phyloP scores from a whole-genome alignment of 2,329 filamentous ascomycete genomes.

The Colletotrichum sp. region DNA sequence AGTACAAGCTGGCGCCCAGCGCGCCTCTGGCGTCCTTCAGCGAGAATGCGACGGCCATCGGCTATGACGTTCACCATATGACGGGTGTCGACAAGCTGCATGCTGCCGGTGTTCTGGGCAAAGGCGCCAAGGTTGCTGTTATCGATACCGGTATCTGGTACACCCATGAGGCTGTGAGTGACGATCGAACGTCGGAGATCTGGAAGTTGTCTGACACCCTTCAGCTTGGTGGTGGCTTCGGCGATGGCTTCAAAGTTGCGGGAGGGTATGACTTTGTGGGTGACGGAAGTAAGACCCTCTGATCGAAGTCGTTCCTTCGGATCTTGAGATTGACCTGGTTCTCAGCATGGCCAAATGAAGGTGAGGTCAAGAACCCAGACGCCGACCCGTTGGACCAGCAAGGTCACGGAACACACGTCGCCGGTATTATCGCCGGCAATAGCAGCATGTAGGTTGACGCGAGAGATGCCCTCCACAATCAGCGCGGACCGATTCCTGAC shows the following conservation, averaged over 20 bases:
- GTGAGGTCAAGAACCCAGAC: conserved; percentile 33
- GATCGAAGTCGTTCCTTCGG: conserved; percentile 14
- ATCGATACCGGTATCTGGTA: conserved; percentile 15
- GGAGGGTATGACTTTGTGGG: conserved; percentile 15
- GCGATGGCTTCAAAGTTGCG: conserved; percentile 13
- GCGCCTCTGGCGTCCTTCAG: not conserved
- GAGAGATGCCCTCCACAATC: not conserved
- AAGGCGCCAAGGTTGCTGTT: conserved; percentile 10
- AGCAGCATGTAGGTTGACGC: not conserved
- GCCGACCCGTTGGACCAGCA: conserved; percentile 38
- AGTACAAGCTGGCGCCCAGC: not conserved
- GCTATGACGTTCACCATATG: conserved; percentile 40
- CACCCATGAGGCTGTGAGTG: conserved; percentile 12
- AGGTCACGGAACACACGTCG: conserved; percentile 42
- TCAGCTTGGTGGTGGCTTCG: conserved; percentile 13
- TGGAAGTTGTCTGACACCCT: not conserved
- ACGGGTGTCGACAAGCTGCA: conserved; percentile 45
- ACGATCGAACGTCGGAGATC: not conserved
- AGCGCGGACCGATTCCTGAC: not conserved
- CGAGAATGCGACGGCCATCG: conserved; percentile 22
- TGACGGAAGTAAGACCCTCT: conserved; percentile 13
- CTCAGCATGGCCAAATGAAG: conserved; percentile 21
- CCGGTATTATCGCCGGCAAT: conserved; percentile 31
- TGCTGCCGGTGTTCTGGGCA: conserved; percentile 31
- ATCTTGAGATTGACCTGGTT: not conserved